A percentile compares a stretch with the other conserved stretches of the same genome.
Evolutionary conservation across 2,329 filamentous ascomycete genomes (phyloP).

Genomic region (Verticillium dahliae): DNA sequence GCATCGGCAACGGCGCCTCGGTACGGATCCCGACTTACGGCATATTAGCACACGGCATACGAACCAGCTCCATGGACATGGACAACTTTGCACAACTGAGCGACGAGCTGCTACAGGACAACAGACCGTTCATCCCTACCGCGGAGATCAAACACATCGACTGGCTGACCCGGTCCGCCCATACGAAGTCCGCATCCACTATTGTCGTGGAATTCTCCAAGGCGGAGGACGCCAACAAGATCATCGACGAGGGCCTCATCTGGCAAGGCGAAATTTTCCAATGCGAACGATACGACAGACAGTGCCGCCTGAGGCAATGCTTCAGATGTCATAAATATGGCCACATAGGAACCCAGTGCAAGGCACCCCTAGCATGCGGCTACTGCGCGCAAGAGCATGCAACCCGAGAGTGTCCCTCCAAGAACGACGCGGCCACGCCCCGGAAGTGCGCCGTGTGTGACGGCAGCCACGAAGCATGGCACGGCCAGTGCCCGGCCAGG

Average conservation of each 20-base stretch:
- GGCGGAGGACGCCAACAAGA: neutral
- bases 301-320: conserved; percentile 6
- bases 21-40: neutral
- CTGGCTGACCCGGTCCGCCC: neutral
- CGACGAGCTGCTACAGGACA: conserved; percentile 1
- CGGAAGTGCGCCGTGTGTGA: neutral
- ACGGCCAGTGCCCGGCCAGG: neutral
- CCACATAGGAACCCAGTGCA: conserved; percentile 4
- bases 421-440: neutral
- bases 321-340: conserved; percentile 1
- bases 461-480: neutral
- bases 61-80: conserved; percentile 1
- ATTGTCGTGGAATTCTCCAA: neutral
- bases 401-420: conserved; percentile 1
- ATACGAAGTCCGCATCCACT: neutral
- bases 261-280: neutral
- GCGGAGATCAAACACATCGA: conserved; percentile 2
- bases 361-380: conserved; percentile 6
- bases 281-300: conserved; percentile 2
- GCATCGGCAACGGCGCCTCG: neutral
- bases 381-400: conserved; percentile 4
- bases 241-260: conserved; percentile 1
- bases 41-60: conserved; percentile 1
- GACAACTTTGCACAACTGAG: neutral
- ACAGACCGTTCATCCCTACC: neutral